Base-by-base conservation (phyloP, 176 grass and related monocot species). In the Avena eriantha region DNA sequence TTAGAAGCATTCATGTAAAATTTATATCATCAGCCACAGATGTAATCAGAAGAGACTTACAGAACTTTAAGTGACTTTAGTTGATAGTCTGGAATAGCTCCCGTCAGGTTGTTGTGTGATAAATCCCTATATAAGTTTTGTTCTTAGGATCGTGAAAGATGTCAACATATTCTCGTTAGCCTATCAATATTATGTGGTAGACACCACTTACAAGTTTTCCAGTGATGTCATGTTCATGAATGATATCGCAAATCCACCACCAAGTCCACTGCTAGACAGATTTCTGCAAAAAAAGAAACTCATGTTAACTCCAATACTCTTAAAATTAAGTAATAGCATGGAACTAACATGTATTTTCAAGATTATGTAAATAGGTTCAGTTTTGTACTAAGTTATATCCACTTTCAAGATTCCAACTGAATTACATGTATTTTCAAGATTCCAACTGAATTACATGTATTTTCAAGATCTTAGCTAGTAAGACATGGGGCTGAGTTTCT, bases 41-140 rank as follows among this genome's bases (percentile, higher is more conserved):
- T 54, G 13, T 23, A 56, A 69, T 24, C 47, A 21, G 5, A 10
- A 3, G 54, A 41, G 18, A 86, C 83, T 82, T 86, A 83, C 89
- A 90, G 64, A 73, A 70, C 11, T 86, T 71, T 69, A n/a, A 86
- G 83, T 29, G 76, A 70, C 10, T 66, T 24, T 17, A 58, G 31
- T 90, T 71, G 65, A 35, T 71, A 76, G 46, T 73, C 84, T 58
- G 88, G 88, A 19, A 90, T 61, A 26, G 34, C 8, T 58, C 88
- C 88, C 10, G 69, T 78, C 74, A 90, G 82, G 36, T 82, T 90
- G 70, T 90, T 90, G 16, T 84, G 22, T 24, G 84, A 90, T 24
- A 90, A 79, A 85, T 90, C 71, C 84, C 89, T 90, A n/a, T 11
- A 83, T 56, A 59, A 26, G 0, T 83, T 74, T 21, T 5, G 21